A percentile compares a stretch with the other conserved stretches of the same genome.
Conservation (phyloP, 352 stramenopile species). For the Globisporangium viniferum region DNA sequence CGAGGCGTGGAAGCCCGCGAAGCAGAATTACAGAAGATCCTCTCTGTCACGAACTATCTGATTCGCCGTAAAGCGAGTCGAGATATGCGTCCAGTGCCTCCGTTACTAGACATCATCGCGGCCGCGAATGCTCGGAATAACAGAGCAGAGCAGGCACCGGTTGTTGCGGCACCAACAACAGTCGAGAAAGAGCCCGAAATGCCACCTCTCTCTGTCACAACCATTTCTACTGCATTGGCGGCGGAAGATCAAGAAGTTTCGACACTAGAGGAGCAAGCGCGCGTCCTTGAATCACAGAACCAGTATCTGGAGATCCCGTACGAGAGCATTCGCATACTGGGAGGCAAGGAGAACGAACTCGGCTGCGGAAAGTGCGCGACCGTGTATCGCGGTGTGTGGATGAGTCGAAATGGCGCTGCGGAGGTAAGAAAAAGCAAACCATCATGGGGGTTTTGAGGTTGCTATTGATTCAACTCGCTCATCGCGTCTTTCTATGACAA, state of each 20-base stretch:
- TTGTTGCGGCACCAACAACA: conserved; percentile 13
- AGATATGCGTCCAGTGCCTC: conserved; percentile 23
- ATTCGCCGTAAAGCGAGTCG: conserved; percentile 60
- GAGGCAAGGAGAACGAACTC: conserved; percentile 85
- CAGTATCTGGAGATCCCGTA: conserved; percentile 86
- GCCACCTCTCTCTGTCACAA: conserved; percentile 30
- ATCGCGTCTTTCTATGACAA: not conserved
- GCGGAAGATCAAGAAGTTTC: conserved; percentile 61
- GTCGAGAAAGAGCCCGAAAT: conserved; percentile 38
- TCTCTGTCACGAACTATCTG: conserved; percentile 81
- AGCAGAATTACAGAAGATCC: conserved; percentile 77
- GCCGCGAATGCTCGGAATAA: conserved; percentile 18
- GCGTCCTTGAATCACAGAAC: conserved; percentile 83
- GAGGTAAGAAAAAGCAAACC: conserved; percentile 34
- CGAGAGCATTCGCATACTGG: conserved; percentile 84
- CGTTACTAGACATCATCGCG: conserved; percentile 19
- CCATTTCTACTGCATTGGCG: conserved; percentile 25
- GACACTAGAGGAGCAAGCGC: conserved; percentile 73
- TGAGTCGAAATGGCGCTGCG: conserved; percentile 75
- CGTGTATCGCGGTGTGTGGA: conserved; percentile 86
- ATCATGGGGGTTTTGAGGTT: not conserved
- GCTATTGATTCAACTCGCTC: not conserved
- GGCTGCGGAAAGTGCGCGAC: conserved; percentile 84
- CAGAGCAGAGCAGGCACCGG: not conserved
- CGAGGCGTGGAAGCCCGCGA: conserved; percentile 80